Evolutionary conservation across 2,329 filamentous ascomycete species (phyloP), one percentile per base, ranked within the genome.

Genomic region (Nemania abortiva): DNA sequence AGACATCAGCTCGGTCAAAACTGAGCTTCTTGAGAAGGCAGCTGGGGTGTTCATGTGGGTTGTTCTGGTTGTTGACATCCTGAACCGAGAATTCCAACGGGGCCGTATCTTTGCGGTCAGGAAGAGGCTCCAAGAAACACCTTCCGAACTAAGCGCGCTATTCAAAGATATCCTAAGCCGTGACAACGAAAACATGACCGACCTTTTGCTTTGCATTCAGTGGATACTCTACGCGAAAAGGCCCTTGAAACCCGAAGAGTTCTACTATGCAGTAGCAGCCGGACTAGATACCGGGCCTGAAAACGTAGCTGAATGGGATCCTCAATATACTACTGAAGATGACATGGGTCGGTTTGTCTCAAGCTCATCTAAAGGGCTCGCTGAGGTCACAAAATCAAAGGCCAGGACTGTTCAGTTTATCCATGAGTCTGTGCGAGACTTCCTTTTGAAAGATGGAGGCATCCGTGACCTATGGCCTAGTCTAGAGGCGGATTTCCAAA

Each of bases 391-490:
- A 0, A 81, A 74, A 22, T 73, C 76, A 0, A 74, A 77, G 13
- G 1, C 27, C 0, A 71, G 74, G 0, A 82, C 73, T 0, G 82
- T 87, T 0, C 86, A 88, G 65, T 88, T 87, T 72, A 87, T 87
- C 4, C 85, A 87, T 42, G 84, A 87, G 66, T 86, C 85, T 0
- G 83, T 87, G 0, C 74, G 80, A 0, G 85, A 87, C 13, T 87
- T 84, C 54, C 76, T 87, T 0, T 27, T 85, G 2, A 80, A 80
- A 15, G 79, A 81, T 1, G 68, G 74, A 0, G 82, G 82, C 0
- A 70, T 83, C 0, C 9, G 57, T 0, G 64, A 77, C 0, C 27
- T 83, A 0, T 80, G 77, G 76, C 75, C 81, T 3, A 77, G 81
- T 22, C 66, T 77, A n/a, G 76, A 76, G 0, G 62, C 71, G 57